These are phyloP conservation scores for Cucurbita maxima DNA, from an alignment of 306 rosid genomes.

Conservation along the genomic window DNA sequence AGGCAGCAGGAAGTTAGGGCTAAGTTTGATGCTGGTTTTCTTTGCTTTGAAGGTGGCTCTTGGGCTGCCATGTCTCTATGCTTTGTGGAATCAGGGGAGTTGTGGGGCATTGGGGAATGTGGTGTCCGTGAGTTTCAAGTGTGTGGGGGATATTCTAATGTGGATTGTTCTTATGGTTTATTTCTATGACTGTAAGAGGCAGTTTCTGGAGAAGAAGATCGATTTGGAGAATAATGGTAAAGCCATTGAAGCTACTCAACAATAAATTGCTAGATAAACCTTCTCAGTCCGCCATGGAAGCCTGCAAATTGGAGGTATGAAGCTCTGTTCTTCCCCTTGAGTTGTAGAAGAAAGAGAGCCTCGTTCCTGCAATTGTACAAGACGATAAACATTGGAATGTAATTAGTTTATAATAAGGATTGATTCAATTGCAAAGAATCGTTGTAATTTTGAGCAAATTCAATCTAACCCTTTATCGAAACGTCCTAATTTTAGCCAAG, in stretches of 20 bases:
- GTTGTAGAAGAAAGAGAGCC: not conserved
- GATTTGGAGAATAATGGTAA: slow-evolving; percentile 5
- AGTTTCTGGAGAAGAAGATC: slow-evolving; percentile 30
- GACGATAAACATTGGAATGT: not conserved
- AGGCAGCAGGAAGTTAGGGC: slow-evolving; percentile 27
- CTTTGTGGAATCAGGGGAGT: slow-evolving; percentile 24
- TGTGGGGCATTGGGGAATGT: slow-evolving; percentile 17
- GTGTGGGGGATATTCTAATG: slow-evolving; percentile 33
- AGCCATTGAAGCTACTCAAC: not conserved
- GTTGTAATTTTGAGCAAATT: not conserved
- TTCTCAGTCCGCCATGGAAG: not conserved
- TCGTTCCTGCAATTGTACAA: not conserved
- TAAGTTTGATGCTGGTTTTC: slow-evolving; percentile 35
- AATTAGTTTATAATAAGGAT: not conserved
- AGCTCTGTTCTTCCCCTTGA: not conserved
- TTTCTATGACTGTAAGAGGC: slow-evolving; percentile 35
- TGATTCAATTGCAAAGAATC: not conserved
- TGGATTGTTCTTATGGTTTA: slow-evolving; percentile 41
- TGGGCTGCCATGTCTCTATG: slow-evolving; percentile 24
- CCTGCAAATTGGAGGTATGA: not conserved
- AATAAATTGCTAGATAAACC: not conserved
- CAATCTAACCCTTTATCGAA: not conserved
- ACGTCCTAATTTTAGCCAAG: not conserved
- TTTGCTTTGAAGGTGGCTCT: slow-evolving; percentile 25
- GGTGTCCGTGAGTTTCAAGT: slow-evolving; percentile 20